A percentile compares a stretch with the other conserved stretches of the same genome.
Evolutionary conservation across 176 grass and related monocot genomes (phyloP).

Genomic region (Ampelocalamus luodianensis): DNA sequence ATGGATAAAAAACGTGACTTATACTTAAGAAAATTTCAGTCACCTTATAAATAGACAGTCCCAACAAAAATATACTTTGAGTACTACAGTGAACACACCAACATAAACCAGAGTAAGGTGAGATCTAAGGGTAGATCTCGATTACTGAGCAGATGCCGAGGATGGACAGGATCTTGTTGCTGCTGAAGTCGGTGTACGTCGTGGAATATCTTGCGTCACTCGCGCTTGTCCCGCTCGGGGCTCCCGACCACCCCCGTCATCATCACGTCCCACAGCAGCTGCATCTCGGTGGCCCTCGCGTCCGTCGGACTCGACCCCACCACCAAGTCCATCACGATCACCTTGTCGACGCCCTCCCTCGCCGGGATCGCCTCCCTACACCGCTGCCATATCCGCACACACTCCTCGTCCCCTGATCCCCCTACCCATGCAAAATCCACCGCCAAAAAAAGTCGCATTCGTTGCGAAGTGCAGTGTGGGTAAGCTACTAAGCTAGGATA

Average conservation of each 20-base stretch:
- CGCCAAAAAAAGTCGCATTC: background rate
- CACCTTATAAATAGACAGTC: no score
- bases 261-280: constrained; percentile 58
- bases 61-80: no score
- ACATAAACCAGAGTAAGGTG: background rate
- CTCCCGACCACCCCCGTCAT: constrained; percentile 54
- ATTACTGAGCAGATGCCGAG: constrained; percentile 61
- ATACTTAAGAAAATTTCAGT: no score
- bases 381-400: constrained; percentile 58
- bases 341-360: constrained; percentile 53
- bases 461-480: background rate
- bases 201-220: constrained; percentile 54
- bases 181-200: constrained; percentile 52
- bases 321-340: constrained; percentile 74
- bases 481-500: background rate
- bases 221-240: constrained; percentile 52
- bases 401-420: constrained; percentile 51
- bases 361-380: constrained; percentile 69
- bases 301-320: constrained; percentile 30
- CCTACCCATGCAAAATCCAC: constrained; percentile 52
- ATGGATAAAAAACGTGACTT: no score
- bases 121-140: constrained; percentile 57
- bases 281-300: constrained; percentile 41
- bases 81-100: background rate
- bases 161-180: constrained; percentile 52